These are phyloP conservation scores for Thuidium tamariscinum DNA, from an alignment of 225 moss, liverwort and hornwort species.

Conservation along the genomic window DNA sequence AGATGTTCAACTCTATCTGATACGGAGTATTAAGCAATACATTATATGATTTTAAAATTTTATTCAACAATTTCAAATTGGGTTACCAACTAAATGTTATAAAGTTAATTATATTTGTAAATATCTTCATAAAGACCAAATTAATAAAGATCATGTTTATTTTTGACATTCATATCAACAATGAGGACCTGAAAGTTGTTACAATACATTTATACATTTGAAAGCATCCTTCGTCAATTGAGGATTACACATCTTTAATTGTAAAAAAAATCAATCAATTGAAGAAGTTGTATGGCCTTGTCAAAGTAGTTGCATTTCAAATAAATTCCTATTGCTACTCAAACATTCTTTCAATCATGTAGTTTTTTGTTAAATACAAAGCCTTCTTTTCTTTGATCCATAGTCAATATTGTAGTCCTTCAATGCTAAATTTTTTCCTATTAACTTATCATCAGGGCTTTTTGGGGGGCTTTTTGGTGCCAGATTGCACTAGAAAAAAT, in stretches of 20 bases:
- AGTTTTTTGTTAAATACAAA: not conserved
- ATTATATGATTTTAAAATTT: not conserved
- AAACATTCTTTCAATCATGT: fast-evolving
- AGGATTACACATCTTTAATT: too few relatives aligned
- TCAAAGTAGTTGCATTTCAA: fast-evolving
- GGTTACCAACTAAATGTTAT: not conserved
- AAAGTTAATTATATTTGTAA: fast-evolving
- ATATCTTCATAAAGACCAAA: not conserved
- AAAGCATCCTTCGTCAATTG: fast-evolving
- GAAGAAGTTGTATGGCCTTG: not conserved
- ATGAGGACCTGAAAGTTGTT: not conserved
- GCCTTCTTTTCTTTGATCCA: too few relatives aligned
- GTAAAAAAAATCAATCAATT: too few relatives aligned
- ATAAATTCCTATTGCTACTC: fast-evolving
- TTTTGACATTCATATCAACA: too few relatives aligned
- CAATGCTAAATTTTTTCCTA: too few relatives aligned
- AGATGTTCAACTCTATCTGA: not conserved
- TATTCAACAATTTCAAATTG: not conserved
- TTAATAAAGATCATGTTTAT: not conserved
- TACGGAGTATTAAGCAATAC: too few relatives aligned
- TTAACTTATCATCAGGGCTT: too few relatives aligned
- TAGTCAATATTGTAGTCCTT: too few relatives aligned
- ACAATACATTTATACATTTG: fast-evolving
- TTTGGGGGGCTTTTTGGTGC: too few relatives aligned
- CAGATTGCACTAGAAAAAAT: too few relatives aligned